A percentile compares a stretch with the other conserved stretches of the same genome.
phyloP scores from a whole-genome alignment of 1,284 basidiomycete genomes.

The Flammula alnicola region DNA sequence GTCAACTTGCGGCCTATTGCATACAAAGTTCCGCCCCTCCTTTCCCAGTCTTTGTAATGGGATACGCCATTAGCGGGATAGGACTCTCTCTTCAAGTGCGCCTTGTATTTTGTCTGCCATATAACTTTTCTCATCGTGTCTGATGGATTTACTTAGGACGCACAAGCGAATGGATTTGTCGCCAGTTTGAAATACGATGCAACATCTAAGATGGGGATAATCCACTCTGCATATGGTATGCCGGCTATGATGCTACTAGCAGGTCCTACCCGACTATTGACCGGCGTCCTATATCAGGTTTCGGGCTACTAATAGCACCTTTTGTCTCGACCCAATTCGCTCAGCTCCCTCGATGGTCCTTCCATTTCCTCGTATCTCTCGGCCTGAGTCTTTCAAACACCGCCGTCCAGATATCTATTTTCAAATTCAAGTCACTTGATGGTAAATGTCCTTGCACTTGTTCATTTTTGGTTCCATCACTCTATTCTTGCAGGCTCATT shows the following conservation, averaged over 20 bases:
- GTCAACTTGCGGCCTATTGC: slow-evolving; percentile 1
- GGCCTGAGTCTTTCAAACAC: slow-evolving; percentile 55
- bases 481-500: slow-evolving; percentile 36
- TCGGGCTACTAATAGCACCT: slow-evolving; percentile 66
- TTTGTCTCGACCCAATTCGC: slow-evolving; percentile 74
- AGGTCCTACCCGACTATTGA: too few relatives aligned
- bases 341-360: slow-evolving; percentile 51
- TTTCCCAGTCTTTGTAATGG: slow-evolving; percentile 65
- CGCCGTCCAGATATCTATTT: slow-evolving; percentile 48
- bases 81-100: slow-evolving; percentile 56
- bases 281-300: slow-evolving; percentile 43
- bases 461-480: background rate
- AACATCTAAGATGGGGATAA: background rate
- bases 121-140: background rate
- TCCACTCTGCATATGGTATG: slow-evolving; percentile 31
- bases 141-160: slow-evolving; percentile 40
- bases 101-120: background rate
- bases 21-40: slow-evolving; percentile 56
- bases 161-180: slow-evolving; percentile 61
- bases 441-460: slow-evolving; percentile 36
- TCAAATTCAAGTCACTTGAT: slow-evolving; percentile 54
- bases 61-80: slow-evolving; percentile 61
- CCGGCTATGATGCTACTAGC: background rate
- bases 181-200: slow-evolving; percentile 47
- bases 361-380: slow-evolving; percentile 66